phyloP scores from a whole-genome alignment of 768 basidiomycete genomes.

The Hygrophoropsis aurantiaca region DNA sequence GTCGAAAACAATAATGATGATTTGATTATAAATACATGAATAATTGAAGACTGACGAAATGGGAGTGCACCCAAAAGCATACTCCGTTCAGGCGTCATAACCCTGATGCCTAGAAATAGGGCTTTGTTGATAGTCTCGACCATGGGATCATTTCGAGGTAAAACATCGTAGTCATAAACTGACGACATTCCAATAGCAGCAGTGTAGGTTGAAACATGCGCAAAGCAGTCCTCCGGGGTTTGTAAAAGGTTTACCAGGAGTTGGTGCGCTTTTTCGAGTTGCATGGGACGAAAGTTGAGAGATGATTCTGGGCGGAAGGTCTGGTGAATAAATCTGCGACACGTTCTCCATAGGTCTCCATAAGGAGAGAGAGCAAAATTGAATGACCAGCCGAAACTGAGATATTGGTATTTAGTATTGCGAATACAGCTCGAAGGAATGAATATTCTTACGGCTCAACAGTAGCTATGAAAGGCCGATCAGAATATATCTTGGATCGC shows the following conservation, averaged over 20 bases:
- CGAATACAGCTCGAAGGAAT: too few species aligned
- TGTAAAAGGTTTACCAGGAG: conserved; percentile 32
- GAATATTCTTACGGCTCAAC: too few species aligned
- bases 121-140: conserved; percentile 4
- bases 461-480: too few species aligned
- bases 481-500: too few species aligned
- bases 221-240: conserved; percentile 23
- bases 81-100: conserved; percentile 5
- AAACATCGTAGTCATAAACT: conserved; percentile 15
- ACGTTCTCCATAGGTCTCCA: conserved; percentile 7
- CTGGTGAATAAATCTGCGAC: conserved; percentile 11
- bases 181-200: conserved; percentile 20
- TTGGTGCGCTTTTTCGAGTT: conserved; percentile 32
- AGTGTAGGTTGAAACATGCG: conserved; percentile 28
- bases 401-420: too few species aligned
- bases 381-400: too few species aligned
- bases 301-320: conserved; percentile 7
- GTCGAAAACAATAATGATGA: conserved; percentile 8
- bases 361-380: too few species aligned
- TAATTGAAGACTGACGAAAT: conserved; percentile 12
- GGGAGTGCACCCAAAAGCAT: conserved; percentile 8
- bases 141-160: conserved; percentile 7
- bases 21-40: conserved; percentile 4
- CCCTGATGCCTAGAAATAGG: neutral
- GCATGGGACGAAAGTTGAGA: conserved; percentile 7